These are phyloP conservation scores for Linderniella brevidens DNA, from an alignment of 257 asterid genomes.

Conservation along the genomic window DNA sequence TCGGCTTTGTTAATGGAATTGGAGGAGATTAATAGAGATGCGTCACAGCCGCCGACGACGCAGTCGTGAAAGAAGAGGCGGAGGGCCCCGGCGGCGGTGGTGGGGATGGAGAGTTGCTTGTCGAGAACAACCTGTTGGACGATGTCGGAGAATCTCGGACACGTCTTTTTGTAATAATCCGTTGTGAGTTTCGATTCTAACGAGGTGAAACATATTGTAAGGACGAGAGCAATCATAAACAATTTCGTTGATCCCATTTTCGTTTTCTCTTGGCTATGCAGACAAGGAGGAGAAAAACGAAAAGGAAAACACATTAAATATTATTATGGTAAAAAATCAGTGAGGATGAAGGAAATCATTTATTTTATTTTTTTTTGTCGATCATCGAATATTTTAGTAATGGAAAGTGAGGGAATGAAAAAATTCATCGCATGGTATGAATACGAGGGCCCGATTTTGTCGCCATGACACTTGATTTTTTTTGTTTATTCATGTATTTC, in stretches of 20 bases:
- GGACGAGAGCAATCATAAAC: constrained; percentile 7
- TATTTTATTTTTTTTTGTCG: too few species aligned
- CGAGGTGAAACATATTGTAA: constrained; percentile 15
- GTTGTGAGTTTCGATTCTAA: constrained; percentile 18
- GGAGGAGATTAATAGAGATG: constrained; percentile 59
- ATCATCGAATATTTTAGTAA: too few species aligned
- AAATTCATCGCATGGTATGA: too few species aligned
- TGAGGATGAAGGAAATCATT: too few species aligned
- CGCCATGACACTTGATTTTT: too few species aligned
- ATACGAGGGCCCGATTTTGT: too few species aligned
- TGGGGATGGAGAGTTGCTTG: constrained; percentile 54
- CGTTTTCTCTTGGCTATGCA: too few species aligned
- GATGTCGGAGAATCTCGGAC: constrained; percentile 43
- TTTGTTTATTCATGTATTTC: too few species aligned
- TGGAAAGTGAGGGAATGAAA: too few species aligned
- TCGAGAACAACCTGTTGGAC: constrained; percentile 33
- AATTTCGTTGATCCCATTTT: constrained; percentile 5
- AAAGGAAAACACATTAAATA: too few species aligned
- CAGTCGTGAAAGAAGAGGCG: constrained; percentile 93
- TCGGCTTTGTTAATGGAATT: constrained; percentile 30
- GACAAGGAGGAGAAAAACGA: too few species aligned
- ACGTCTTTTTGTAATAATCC: constrained; percentile 45
- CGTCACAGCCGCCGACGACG: constrained; percentile 79
- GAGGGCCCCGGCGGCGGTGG: constrained; percentile 76
- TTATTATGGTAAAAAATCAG: too few species aligned